Conservation (phyloP, 148 eudicot genomes). For the Beta vulgaris region DNA sequence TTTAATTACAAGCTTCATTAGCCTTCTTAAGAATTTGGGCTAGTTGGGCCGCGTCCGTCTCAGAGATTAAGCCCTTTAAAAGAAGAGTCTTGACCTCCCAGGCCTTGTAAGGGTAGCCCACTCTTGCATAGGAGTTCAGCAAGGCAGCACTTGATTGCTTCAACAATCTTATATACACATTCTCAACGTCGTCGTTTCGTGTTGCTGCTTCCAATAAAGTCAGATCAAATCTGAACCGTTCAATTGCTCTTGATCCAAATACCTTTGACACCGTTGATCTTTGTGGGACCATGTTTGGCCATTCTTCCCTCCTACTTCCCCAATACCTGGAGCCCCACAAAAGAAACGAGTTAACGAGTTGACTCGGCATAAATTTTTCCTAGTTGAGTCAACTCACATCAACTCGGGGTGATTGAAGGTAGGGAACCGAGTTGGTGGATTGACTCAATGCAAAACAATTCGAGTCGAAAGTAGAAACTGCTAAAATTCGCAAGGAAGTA, state of each 20-base stretch:
- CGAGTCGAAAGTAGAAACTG: too few relatives aligned
- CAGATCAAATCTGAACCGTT: conserved; percentile 70
- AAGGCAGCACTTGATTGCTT: conserved; percentile 78
- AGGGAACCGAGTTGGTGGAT: too few relatives aligned
- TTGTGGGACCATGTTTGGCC: conserved; percentile 91
- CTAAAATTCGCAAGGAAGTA: too few relatives aligned
- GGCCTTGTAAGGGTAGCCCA: conserved; percentile 58
- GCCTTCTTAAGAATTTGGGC: conserved; percentile 59
- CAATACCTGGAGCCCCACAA: conserved; percentile 31
- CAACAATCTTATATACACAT: conserved; percentile 46
- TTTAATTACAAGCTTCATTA: conserved; percentile 56
- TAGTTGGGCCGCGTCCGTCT: conserved; percentile 49
- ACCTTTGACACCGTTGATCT: conserved; percentile 69
- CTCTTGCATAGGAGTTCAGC: conserved; percentile 80
- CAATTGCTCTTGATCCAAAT: conserved; percentile 69
- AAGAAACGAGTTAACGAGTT: background rate
- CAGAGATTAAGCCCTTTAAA: conserved; percentile 59
- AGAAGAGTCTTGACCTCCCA: conserved; percentile 81
- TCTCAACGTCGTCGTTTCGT: conserved; percentile 57
- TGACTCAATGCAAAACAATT: too few relatives aligned
- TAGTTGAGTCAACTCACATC: background rate
- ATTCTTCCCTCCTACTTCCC: conserved; percentile 44
- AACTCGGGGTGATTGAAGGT: background rate
- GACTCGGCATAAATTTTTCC: background rate
- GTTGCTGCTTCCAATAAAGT: conserved; percentile 72